These are phyloP conservation scores for Thymus quinquecostatus DNA, from an alignment of 257 asterid species.

Conservation along the genomic window DNA sequence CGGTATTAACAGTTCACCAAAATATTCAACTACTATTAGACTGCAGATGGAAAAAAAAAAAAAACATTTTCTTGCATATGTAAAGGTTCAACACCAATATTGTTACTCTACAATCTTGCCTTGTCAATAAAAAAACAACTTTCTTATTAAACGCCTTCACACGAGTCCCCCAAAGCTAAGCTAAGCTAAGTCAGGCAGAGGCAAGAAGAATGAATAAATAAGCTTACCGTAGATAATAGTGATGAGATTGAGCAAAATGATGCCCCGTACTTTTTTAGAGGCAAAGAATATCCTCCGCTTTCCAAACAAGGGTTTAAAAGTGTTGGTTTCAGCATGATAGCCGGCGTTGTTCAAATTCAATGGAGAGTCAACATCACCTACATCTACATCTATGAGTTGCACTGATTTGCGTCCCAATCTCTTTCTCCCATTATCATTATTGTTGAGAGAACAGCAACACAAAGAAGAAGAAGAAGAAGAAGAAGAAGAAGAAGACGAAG, in stretches of 20 bases:
- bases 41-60: not conserved
- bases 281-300: slow-evolving; percentile 46
- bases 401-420: slow-evolving; percentile 26
- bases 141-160: not conserved
- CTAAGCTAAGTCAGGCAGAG: slow-evolving; percentile 6
- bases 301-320: slow-evolving; percentile 45
- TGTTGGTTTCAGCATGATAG: slow-evolving; percentile 23
- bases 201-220: not conserved
- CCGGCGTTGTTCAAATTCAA: not conserved
- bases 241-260: slow-evolving; percentile 68
- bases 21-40: not conserved
- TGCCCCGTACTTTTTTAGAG: slow-evolving; percentile 63
- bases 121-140: not conserved
- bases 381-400: slow-evolving; percentile 4
- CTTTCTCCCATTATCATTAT: slow-evolving; percentile 27
- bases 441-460: slow-evolving; percentile 33
- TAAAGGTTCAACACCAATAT: not conserved
- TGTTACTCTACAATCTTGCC: not conserved
- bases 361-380: slow-evolving; percentile 31
- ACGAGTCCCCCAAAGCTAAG: not conserved
- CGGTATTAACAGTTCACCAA: not conserved
- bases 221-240: slow-evolving; percentile 66
- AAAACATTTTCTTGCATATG: not conserved
- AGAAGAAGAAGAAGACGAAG: slow-evolving; percentile 4
- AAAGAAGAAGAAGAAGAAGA: slow-evolving; percentile 30